These are phyloP conservation scores for Ceratocystis lukuohia DNA, from an alignment of 2,329 filamentous ascomycete genomes.

Conservation along the genomic window DNA sequence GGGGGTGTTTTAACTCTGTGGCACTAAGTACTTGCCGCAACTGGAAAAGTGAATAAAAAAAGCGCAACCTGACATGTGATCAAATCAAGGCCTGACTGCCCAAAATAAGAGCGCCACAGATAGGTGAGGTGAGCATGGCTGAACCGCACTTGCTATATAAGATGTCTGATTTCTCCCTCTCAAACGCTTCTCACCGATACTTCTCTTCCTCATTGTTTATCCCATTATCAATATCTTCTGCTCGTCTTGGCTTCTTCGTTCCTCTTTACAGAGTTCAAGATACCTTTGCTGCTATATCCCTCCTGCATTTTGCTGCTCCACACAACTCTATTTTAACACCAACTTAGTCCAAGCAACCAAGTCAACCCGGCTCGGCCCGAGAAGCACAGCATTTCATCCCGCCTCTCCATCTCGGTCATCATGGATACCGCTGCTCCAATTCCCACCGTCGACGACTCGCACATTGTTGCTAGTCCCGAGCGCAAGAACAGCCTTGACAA, in stretches of 20 bases:
- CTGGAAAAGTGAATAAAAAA: not conserved
- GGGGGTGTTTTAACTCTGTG: not conserved
- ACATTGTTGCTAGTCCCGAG: conserved; percentile 40
- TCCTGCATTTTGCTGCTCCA: not conserved
- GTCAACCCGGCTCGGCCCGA: too few relatives aligned
- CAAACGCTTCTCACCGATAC: too few relatives aligned
- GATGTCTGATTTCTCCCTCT: not conserved
- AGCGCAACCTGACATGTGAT: not conserved
- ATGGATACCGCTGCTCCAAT: not conserved
- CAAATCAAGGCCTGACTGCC: not conserved
- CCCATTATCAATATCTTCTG: not conserved
- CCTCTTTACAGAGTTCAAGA: not conserved
- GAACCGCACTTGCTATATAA: not conserved
- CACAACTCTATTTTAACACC: not conserved
- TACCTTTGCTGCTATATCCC: not conserved
- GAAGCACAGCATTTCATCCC: not conserved
- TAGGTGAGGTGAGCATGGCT: not conserved
- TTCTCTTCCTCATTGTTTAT: not conserved
- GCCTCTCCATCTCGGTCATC: not conserved
- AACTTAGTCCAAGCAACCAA: not conserved
- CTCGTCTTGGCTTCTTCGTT: not conserved
- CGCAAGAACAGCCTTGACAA: conserved; percentile 60
- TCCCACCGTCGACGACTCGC: conserved; percentile 39
- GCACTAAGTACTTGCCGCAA: not conserved
- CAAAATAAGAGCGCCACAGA: not conserved